Evolutionary conservation across 2,329 filamentous ascomycete genomes (phyloP), one percentile per base, ranked within the genome.

Genomic region (Botrytis fragariae): DNA sequence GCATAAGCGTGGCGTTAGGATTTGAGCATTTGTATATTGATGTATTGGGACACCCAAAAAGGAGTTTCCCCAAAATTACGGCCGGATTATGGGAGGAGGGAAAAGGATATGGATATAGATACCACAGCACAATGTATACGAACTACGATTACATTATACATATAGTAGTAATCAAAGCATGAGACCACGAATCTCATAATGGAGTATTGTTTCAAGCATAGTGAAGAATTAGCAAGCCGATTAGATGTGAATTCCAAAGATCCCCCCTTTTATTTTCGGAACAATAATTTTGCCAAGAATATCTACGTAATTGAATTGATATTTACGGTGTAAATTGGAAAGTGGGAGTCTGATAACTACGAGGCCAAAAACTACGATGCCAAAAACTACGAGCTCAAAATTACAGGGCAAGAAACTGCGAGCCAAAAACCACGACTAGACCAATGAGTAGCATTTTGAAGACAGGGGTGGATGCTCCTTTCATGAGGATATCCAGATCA

Each of bases 1-100:
- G 42, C 65, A 60, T 72, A 35, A 73, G 72, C 72, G 68, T 39
- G 72, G 72, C 68, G 72, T 61, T 71, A 25, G 61, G 48, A 32
- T 25, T 72, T 45, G 25, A 42, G 62, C 39, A 60, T 72, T 72
- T 69, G 51, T 48, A 45, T 48, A 67, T 48, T 71, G 32, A 22
- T 39, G 67, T 60, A 45, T 68, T 32, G 37, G 61, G 51, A 72
- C 37, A 54, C 35, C 62, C 51, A 57, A 48, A 48, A 54, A 42
- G 45, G 63, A 51, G 63, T 67, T 63, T 35, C 22, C 20, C 48
- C 35, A 67, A 51, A 51, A 51, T 42, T 32, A 68, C 35, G 45
- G 18, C 8, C 18, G 64, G 35, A 39, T 25, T 29, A 29, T 37
- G 48, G 45, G 51, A 54, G 45, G 64, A 68, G 39, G 64, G 64